Evolutionary conservation across 2,329 filamentous ascomycete genomes (phyloP).

Genomic region (Xylariaceae sp.): DNA sequence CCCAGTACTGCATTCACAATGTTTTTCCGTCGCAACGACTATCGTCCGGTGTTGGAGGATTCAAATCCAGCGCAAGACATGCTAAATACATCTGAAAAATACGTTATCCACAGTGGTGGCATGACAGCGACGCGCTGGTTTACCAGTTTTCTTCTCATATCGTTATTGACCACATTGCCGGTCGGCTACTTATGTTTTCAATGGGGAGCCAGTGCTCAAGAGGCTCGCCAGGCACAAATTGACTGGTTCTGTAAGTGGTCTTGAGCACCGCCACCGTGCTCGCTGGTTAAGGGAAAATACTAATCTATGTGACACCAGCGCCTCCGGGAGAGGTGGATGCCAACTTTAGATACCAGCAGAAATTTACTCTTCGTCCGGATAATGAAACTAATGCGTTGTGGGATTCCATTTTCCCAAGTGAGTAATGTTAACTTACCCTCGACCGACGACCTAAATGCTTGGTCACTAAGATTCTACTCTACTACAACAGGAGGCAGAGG

Average conservation of each 20-base stretch:
- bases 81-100: not conserved
- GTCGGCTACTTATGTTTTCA: constrained; percentile 6
- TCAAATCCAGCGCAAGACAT: no score
- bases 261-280: no score
- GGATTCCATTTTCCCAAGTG: constrained; percentile 6
- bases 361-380: not conserved
- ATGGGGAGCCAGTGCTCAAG: not conserved
- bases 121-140: constrained; percentile 7
- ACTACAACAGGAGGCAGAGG: constrained; percentile 2
- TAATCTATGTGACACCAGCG: not conserved
- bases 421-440: not conserved
- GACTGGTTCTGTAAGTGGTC: constrained; percentile 12
- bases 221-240: not conserved
- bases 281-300: no score
- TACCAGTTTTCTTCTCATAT: constrained; percentile 4
- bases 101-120: not conserved
- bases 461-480: not conserved
- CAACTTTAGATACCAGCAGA: constrained; percentile 5
- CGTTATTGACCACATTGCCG: constrained; percentile 1
- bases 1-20: not conserved
- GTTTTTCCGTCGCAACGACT: constrained; percentile 7
- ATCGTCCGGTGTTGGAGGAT: not conserved
- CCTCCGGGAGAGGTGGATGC: not conserved
- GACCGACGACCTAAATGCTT: no score
- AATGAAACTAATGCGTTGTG: constrained; percentile 2